Evolutionary conservation across 495 filamentous ascomycete genomes (phyloP), one percentile per base, ranked within the genome.

Genomic region (Penicillium turbatum): DNA sequence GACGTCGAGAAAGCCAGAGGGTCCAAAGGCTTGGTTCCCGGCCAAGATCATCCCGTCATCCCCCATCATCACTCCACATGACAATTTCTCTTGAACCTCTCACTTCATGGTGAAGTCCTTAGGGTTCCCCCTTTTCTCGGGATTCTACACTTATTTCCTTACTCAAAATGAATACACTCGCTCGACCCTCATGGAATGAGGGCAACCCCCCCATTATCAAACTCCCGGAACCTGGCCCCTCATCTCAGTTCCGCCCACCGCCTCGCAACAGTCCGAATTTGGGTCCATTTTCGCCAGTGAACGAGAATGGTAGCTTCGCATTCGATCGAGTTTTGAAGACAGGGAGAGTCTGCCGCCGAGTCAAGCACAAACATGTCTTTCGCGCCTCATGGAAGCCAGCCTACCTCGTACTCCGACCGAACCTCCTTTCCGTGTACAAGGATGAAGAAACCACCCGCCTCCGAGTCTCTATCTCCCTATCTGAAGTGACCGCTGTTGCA

Each of bases 371-470:
- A 46, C 96, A 96, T 84, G 93, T 95, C 48, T 71, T 77, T 64
- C 72, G 71, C 63, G 67, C 69, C 54, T 68, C 84, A 51, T 98
- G 93, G 93, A 95, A 95, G 71, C 78, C 84, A 11, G 85, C 90
- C 48, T 92, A 89, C 69, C 79, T 98, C 26, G 92, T 97, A 36
- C 84, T 98, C 29, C 87, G 93, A 42, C 91, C 92, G 1, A 95
- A 95, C 63, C 79, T 89, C n/a, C 81, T 97, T 19, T 97, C 90
- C 32, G 90, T 95, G 55, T 98, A 98, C 83, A 92, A 93, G 65
- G 86, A 91, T 59, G 82, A 90, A 49, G 86, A 89, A 61, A 90
- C 95, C 64, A 88, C 86, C 59, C 90, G 92, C 65, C 81, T 98
- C 7, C 85, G 89, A 21, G 86, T 90, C 60, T 91, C 95, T 60